A percentile compares a stretch with the other conserved stretches of the same genome.
phyloP scores from a whole-genome alignment of 148 eudicot genomes.

The Rheum nobile region DNA sequence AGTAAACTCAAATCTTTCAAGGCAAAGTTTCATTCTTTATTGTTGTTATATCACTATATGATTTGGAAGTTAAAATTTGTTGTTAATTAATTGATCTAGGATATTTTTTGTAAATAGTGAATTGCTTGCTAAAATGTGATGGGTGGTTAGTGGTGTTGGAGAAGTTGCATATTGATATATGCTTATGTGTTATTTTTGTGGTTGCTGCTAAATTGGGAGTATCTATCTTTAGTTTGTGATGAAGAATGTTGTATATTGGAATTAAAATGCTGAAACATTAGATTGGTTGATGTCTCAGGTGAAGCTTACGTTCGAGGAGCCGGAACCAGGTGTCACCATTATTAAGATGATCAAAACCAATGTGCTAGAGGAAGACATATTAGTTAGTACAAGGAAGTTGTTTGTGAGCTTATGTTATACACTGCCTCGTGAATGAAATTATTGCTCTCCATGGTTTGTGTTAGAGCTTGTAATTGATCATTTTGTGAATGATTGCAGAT shows the following conservation, averaged over 20 bases:
- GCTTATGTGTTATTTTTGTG: not conserved
- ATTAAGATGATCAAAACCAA: conserved; percentile 68
- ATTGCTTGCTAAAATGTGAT: not conserved
- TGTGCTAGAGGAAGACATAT: conserved; percentile 89
- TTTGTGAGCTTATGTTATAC: too few species aligned
- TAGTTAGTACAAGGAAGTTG: too few species aligned
- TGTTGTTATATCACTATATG: too few species aligned
- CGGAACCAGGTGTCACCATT: conserved; percentile 71
- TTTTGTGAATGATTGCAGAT: too few species aligned
- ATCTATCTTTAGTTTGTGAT: not conserved
- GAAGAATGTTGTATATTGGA: not conserved
- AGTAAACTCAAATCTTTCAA: conserved; percentile 21
- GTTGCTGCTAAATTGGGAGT: not conserved
- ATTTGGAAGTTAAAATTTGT: too few species aligned
- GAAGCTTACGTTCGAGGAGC: conserved; percentile 72
- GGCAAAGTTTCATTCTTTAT: not conserved
- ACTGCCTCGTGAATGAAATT: too few species aligned
- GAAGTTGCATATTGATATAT: too few species aligned
- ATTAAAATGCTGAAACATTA: not conserved
- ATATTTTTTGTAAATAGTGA: not conserved
- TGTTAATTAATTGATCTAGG: too few species aligned
- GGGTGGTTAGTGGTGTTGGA: not conserved
- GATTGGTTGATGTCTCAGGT: conserved; percentile 31
- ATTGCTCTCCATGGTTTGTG: too few species aligned
- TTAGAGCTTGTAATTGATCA: too few species aligned